Evolutionary conservation across 148 eudicot genomes (phyloP), one percentile per base, ranked within the genome.

Genomic region (Diospyros kaki): DNA sequence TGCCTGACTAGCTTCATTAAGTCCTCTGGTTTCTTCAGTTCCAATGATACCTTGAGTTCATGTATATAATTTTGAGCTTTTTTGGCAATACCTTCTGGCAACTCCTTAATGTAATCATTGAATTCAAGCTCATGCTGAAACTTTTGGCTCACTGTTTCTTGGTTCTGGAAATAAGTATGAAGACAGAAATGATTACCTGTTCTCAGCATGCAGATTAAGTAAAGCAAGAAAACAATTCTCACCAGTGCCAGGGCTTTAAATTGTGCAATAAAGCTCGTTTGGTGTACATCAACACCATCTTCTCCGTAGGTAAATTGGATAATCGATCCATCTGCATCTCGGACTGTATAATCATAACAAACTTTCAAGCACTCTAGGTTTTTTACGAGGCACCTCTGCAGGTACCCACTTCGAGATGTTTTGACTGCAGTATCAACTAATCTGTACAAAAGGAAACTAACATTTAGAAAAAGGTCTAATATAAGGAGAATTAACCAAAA

Each of bases 371-470:
- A 80, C 90, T 95, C 99, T 1, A 95, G 89, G 73, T 95, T 95
- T 85, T 95, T 95, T 51, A 95, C 75, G 73, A 95, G 81, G 76
- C 99, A 95, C 79, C 99, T 82, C 78, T 95, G 99, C 44, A 95
- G 84, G 86, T 95, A 95, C 75, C 99, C 99, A 88, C 99, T 95
- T 42, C 99, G 97, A 80, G 99, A 92, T 60, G 99, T 95, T 86
- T 95, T 95, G 12, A 95, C 98, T 40, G 98, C 98, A 54, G 98
- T 95, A 79, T 95, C 99, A 68, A 95, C 99, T 70, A 95, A 79
- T 82, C 98, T 95, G 78, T 55, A 51, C 38, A 69, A 72, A 13
- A 71, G 1, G 1, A 70, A 66, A 8, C 0, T 12, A 55, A 62
- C 5, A 44, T 15, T 75, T 56, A 77, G 45, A 71, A 61, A 64